phyloP scores from a whole-genome alignment of 208 protist genomes.

The Balamuthia mandrillaris region DNA sequence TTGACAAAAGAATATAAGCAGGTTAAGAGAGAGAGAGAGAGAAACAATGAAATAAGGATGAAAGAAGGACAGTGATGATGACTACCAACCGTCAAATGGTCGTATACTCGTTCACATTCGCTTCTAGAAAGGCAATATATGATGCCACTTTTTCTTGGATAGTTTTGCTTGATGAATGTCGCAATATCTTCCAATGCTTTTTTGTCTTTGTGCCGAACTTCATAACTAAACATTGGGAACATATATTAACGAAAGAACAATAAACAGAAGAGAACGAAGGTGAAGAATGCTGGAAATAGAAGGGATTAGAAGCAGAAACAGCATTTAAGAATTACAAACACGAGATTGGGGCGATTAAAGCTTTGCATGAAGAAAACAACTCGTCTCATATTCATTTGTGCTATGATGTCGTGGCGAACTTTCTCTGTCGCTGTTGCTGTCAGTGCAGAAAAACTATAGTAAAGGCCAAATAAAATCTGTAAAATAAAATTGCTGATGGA shows the following conservation, averaged over 20 bases:
- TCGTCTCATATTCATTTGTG: slow-evolving; percentile 67
- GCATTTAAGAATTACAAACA: slow-evolving; percentile 44
- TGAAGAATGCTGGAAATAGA: no score
- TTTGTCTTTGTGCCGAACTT: not conserved
- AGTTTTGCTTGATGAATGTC: slow-evolving; percentile 43
- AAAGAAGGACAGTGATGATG: not conserved
- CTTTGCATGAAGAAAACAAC: slow-evolving; percentile 51
- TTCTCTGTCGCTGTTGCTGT: slow-evolving; percentile 79
- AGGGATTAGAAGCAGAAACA: not conserved
- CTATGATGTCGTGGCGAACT: slow-evolving; percentile 78
- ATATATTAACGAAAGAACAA: no score
- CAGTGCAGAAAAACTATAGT: slow-evolving; percentile 43
- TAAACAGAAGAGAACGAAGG: no score
- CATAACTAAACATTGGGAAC: not conserved
- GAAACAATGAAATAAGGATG: not conserved
- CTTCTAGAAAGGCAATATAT: slow-evolving; percentile 78
- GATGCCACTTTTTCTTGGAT: slow-evolving; percentile 69
- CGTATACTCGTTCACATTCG: slow-evolving; percentile 48
- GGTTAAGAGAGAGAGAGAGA: not conserved
- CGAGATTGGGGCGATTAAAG: slow-evolving; percentile 73
- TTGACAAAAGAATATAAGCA: not conserved
- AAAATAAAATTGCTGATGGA: not conserved
- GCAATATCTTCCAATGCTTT: slow-evolving; percentile 48
- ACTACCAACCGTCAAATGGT: not conserved
- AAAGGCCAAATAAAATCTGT: not conserved